These are phyloP conservation scores for Graphium sp. DNA, from an alignment of 2,329 filamentous ascomycete species.

Conservation along the genomic window DNA sequence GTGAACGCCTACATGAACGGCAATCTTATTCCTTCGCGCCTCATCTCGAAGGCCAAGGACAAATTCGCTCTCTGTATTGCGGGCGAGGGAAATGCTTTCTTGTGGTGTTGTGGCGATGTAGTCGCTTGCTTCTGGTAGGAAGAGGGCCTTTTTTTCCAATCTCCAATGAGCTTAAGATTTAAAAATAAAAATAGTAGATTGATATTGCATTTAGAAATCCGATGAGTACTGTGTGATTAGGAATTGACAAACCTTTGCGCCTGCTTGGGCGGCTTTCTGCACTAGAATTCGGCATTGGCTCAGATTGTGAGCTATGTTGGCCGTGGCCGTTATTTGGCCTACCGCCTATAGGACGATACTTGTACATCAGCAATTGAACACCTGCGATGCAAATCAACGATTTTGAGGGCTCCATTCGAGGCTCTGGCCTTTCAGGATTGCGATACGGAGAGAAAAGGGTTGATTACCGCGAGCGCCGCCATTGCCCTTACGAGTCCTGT, in stretches of 20 bases:
- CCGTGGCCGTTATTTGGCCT: constrained; percentile 7
- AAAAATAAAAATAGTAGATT: background rate
- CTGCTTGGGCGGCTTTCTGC: constrained; percentile 2
- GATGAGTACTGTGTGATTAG: background rate
- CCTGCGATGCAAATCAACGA: too few species aligned
- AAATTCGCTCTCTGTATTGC: constrained; percentile 51
- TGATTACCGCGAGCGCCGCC: too few species aligned
- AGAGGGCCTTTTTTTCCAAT: constrained; percentile 55
- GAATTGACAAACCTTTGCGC: constrained; percentile 2
- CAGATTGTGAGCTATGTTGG: constrained; percentile 5
- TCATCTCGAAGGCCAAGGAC: constrained; percentile 56
- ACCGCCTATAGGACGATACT: constrained; percentile 9
- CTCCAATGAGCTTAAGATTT: background rate
- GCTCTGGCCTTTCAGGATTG: too few species aligned
- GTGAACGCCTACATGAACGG: constrained; percentile 80
- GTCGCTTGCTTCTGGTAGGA: constrained; percentile 83
- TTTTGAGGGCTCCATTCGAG: too few species aligned
- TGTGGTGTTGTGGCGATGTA: constrained; percentile 60
- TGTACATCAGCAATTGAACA: too few species aligned
- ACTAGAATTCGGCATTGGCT: constrained; percentile 4
- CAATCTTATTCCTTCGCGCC: constrained; percentile 45
- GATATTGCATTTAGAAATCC: background rate
- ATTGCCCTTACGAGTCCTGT: too few species aligned
- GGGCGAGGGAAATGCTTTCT: constrained; percentile 55
- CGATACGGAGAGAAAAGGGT: too few species aligned